A percentile compares a stretch with the other conserved stretches of the same genome.
phyloP scores from a whole-genome alignment of 768 basidiomycete species.

The Glaciozyma martinii region DNA sequence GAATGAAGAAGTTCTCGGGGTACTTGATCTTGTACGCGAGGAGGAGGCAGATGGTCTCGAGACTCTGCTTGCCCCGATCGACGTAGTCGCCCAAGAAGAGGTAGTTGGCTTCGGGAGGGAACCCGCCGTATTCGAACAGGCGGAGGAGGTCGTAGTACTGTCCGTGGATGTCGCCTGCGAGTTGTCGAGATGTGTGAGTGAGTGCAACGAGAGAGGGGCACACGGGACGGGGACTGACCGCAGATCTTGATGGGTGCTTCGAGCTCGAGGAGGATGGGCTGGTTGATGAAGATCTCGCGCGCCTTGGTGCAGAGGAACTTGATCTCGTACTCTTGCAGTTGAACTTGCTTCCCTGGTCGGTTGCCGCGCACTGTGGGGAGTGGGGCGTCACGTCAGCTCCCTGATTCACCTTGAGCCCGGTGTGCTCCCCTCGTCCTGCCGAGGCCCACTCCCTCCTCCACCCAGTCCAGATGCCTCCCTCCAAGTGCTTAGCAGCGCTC shows the following conservation, averaged over 20 bases:
- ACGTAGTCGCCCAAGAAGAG: constrained; percentile 99
- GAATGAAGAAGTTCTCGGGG: constrained; percentile 99
- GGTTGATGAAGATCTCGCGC: constrained; percentile 97
- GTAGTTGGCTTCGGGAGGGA: constrained; percentile 99
- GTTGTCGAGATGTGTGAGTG: not conserved
- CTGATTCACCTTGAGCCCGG: not conserved
- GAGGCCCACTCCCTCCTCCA: not conserved
- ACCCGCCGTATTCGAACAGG: constrained; percentile 97
- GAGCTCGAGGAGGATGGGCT: constrained; percentile 92
- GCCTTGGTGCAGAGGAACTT: constrained; percentile 98
- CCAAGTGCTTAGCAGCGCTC: no score
- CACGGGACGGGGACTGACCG: constrained; percentile 51
- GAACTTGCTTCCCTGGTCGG: constrained; percentile 95
- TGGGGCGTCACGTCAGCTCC: not conserved
- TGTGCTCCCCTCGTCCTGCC: not conserved
- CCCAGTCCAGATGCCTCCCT: not conserved
- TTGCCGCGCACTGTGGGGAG: constrained; percentile 74
- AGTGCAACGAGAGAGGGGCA: constrained; percentile 20
- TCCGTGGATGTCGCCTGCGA: constrained; percentile 89
- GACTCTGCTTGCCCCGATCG: constrained; percentile 95
- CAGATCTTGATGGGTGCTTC: constrained; percentile 99
- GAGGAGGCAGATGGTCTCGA: constrained; percentile 98
- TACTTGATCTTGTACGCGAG: constrained; percentile 99
- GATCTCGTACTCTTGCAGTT: constrained; percentile 98
- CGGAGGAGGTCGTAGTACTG: constrained; percentile 98